Conservation (phyloP, 768 basidiomycete genomes). For the Hygrophorus pudorinus region DNA sequence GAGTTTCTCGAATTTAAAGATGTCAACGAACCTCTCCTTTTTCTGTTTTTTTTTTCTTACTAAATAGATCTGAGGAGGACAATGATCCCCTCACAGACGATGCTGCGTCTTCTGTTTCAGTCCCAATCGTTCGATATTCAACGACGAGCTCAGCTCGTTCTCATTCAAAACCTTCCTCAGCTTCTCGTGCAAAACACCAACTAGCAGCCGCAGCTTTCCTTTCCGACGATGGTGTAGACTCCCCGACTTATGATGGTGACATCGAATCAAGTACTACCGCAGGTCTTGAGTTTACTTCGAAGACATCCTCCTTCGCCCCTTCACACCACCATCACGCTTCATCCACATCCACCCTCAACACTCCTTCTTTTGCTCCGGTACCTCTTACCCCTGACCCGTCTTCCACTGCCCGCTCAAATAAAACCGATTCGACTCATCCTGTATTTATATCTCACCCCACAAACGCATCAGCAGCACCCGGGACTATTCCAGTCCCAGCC, state of each 20-base stretch:
- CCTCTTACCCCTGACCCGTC: slow-evolving; percentile 13
- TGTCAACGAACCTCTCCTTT: too few species aligned
- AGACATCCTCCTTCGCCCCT: slow-evolving; percentile 13
- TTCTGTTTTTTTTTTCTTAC: too few species aligned
- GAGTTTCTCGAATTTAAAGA: slow-evolving; percentile 16
- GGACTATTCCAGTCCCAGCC: slow-evolving; percentile 32
- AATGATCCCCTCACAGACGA: slow-evolving; percentile 83
- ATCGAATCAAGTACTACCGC: slow-evolving; percentile 70
- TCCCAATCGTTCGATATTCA: slow-evolving; percentile 28
- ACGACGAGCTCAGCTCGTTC: slow-evolving; percentile 1
- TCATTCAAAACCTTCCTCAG: slow-evolving; percentile 20
- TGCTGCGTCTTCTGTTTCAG: slow-evolving; percentile 40
- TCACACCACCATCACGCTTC: slow-evolving; percentile 34
- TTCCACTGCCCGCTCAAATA: slow-evolving; percentile 12
- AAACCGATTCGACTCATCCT: slow-evolving; percentile 20
- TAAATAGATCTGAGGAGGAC: slow-evolving; percentile 85
- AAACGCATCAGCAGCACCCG: slow-evolving; percentile 20
- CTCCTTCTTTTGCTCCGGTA: slow-evolving; percentile 16
- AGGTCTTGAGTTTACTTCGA: slow-evolving; percentile 29
- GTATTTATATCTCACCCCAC: slow-evolving; percentile 23
- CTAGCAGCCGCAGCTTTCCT: slow-evolving; percentile 44
- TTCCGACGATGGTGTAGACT: slow-evolving; percentile 70
- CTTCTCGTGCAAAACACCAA: slow-evolving; percentile 34
- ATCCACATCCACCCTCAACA: slow-evolving; percentile 39
- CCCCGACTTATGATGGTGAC: slow-evolving; percentile 86